Conservation (phyloP, 352 stramenopile genomes). For the Globisporangium irregulare region DNA sequence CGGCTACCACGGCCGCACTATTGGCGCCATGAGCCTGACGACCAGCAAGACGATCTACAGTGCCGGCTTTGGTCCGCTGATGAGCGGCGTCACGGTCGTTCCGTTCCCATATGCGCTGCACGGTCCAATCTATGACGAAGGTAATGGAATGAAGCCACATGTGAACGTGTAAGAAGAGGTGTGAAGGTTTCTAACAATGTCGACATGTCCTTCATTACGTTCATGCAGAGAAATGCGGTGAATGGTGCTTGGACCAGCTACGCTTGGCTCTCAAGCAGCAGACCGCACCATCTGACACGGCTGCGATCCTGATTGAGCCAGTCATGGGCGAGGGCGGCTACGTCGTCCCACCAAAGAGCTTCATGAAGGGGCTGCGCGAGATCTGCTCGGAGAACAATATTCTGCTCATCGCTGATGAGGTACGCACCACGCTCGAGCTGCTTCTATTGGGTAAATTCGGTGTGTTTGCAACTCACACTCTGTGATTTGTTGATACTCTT, state of each 20-base stretch:
- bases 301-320: constrained; percentile 91
- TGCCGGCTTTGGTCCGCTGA: constrained; percentile 81
- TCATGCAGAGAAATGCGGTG: constrained; percentile 40
- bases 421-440: constrained; percentile 3
- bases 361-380: constrained; percentile 88
- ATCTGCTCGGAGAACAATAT: constrained; percentile 93
- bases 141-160: constrained; percentile 16
- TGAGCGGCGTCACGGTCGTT: constrained; percentile 71
- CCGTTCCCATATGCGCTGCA: constrained; percentile 89
- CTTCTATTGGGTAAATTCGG: not conserved
- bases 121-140: constrained; percentile 71
- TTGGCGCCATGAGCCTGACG: constrained; percentile 92
- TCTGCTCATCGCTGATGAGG: constrained; percentile 91
- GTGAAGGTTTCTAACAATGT: not conserved
- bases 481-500: not conserved
- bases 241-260: constrained; percentile 85
- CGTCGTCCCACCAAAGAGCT: constrained; percentile 87
- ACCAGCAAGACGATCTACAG: constrained; percentile 90
- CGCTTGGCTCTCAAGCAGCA: constrained; percentile 90
- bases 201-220: too few species aligned
- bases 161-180: not conserved
- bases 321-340: constrained; percentile 91
- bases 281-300: constrained; percentile 80
- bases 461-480: not conserved
- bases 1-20: constrained; percentile 91